These are phyloP conservation scores for Aspergillus nidulans DNA, from an alignment of 495 filamentous ascomycete genomes.

Conservation along the genomic window DNA sequence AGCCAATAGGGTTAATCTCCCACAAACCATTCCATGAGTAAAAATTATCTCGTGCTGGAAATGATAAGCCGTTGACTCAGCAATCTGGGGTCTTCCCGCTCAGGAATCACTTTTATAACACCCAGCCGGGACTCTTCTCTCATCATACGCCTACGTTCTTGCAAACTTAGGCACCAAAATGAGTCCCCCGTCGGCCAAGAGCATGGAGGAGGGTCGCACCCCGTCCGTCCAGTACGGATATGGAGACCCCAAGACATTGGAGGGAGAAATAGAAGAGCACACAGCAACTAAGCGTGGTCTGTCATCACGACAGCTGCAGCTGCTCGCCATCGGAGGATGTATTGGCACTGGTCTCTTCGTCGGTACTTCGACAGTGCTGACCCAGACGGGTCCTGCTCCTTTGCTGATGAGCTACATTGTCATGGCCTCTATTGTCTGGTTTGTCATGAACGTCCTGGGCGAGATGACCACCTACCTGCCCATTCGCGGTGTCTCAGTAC, in stretches of 20 bases:
- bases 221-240: slow-evolving; percentile 9
- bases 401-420: slow-evolving; percentile 60
- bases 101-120: slow-evolving; percentile 4
- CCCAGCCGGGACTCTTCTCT: neutral
- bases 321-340: slow-evolving; percentile 69
- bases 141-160: neutral
- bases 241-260: slow-evolving; percentile 19
- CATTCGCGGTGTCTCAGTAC: slow-evolving; percentile 64
- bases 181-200: slow-evolving; percentile 18
- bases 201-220: slow-evolving; percentile 17
- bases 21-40: slow-evolving; percentile 9
- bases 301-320: slow-evolving; percentile 53
- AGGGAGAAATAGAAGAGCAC: slow-evolving; percentile 17
- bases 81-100: slow-evolving; percentile 2
- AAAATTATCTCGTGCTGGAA: slow-evolving; percentile 15
- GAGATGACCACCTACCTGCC: slow-evolving; percentile 76
- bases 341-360: slow-evolving; percentile 76
- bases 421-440: slow-evolving; percentile 51
- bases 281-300: slow-evolving; percentile 25
- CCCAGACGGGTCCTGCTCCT: slow-evolving; percentile 61
- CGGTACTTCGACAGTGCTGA: slow-evolving; percentile 60
- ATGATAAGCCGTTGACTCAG: slow-evolving; percentile 14
- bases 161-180: slow-evolving; percentile 7
- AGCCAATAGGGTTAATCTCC: slow-evolving; percentile 9
- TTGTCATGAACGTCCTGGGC: slow-evolving; percentile 51